A percentile compares a stretch with the other conserved stretches of the same genome.
Conservation (phyloP, 805 yeast genomes). For the Kodamaea hsintzibuensis region DNA sequence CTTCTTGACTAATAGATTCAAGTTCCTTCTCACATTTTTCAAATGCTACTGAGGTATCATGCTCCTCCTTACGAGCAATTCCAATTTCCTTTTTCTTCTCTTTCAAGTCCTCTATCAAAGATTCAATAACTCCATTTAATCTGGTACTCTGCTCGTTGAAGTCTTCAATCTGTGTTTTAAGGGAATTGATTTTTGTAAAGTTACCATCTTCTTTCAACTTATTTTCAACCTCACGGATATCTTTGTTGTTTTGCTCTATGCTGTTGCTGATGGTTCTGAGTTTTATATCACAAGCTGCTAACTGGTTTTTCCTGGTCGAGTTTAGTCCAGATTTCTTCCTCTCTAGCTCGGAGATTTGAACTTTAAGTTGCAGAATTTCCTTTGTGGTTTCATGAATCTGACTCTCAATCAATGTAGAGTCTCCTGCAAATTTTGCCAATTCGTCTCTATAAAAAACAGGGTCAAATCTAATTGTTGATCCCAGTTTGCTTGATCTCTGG, state of each 20-base stretch:
- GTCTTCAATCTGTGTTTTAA: slow-evolving; percentile 33
- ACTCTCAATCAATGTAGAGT: slow-evolving; percentile 12
- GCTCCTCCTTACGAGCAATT: not conserved
- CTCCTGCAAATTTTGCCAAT: slow-evolving; percentile 30
- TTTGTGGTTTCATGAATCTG: slow-evolving; percentile 16
- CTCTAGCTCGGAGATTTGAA: slow-evolving; percentile 4
- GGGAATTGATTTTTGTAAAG: slow-evolving; percentile 41
- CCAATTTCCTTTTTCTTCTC: slow-evolving; percentile 13
- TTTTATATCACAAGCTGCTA: slow-evolving; percentile 13
- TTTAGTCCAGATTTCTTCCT: slow-evolving; percentile 8
- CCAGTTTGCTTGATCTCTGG: slow-evolving; percentile 37
- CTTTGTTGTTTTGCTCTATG: slow-evolving; percentile 15
- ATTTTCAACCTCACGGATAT: slow-evolving; percentile 27
- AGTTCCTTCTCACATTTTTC: slow-evolving; percentile 5
- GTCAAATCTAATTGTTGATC: slow-evolving; percentile 51
- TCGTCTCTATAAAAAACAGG: slow-evolving; percentile 48
- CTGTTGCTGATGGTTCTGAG: slow-evolving; percentile 3
- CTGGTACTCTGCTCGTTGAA: slow-evolving; percentile 27
- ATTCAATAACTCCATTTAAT: slow-evolving; percentile 28
- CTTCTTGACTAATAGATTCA: slow-evolving; percentile 11
- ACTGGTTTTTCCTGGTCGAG: slow-evolving; percentile 10
- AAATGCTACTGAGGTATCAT: slow-evolving; percentile 6
- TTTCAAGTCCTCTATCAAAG: slow-evolving; percentile 17
- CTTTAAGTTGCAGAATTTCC: slow-evolving; percentile 11
- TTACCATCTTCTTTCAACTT: slow-evolving; percentile 48